Conservation (phyloP, 1,284 basidiomycete genomes). For the Ceratobasidium sp. region DNA sequence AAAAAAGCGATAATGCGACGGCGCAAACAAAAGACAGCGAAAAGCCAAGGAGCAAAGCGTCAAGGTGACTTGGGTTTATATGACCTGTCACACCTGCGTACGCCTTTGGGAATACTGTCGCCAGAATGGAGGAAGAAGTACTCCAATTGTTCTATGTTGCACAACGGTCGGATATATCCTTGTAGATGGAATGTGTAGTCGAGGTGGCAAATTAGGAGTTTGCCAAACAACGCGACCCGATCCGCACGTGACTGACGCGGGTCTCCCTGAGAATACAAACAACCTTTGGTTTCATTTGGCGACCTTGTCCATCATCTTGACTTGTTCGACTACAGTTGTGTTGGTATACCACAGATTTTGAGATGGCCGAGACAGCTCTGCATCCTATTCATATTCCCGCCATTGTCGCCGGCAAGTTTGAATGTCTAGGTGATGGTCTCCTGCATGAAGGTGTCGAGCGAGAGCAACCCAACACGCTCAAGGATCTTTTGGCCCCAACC, state of each 20-base stretch:
- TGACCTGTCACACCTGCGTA: not conserved
- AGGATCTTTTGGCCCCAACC: conserved; percentile 22
- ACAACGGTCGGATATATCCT: not conserved
- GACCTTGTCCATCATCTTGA: not conserved
- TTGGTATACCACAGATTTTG: no score
- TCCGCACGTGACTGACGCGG: conserved; percentile 3
- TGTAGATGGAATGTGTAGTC: not conserved
- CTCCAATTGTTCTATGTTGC: not conserved
- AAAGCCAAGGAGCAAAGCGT: conserved; percentile 12
- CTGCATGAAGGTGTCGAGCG: conserved; percentile 30
- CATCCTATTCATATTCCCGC: conserved; percentile 25
- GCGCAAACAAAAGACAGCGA: conserved; percentile 8
- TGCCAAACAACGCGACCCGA: not conserved
- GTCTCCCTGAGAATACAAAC: not conserved
- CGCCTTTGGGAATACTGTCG: not conserved
- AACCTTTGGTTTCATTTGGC: not conserved
- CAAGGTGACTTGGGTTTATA: conserved; percentile 5
- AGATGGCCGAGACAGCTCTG: conserved; percentile 12
- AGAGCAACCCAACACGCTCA: conserved; percentile 26
- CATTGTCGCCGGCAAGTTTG: conserved; percentile 8
- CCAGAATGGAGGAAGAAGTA: not conserved
- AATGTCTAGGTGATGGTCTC: conserved; percentile 35
- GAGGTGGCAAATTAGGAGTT: not conserved
- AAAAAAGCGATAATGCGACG: conserved; percentile 9
- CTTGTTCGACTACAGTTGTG: not conserved